A percentile compares a stretch with the other conserved stretches of the same genome.
phyloP scores from a whole-genome alignment of 441 rosid species.

The Erysimum pusillum region DNA sequence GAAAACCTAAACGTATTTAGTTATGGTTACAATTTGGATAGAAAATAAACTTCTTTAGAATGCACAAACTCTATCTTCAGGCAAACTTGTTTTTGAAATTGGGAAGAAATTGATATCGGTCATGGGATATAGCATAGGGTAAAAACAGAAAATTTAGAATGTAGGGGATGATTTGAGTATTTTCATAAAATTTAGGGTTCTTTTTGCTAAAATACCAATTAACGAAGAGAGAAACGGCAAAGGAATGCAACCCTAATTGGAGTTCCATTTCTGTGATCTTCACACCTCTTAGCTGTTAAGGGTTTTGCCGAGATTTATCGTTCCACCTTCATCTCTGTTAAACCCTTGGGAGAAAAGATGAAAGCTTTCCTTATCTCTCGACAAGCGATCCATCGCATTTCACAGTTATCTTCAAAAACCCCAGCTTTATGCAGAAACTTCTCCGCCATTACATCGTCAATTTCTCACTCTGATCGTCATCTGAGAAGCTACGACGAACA shows the following conservation, averaged over 20 bases:
- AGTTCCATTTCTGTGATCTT: constrained; percentile 36
- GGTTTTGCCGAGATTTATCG: constrained; percentile 40
- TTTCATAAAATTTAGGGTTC: constrained; percentile 1
- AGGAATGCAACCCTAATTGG: constrained; percentile 43
- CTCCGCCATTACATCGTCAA: constrained; percentile 45
- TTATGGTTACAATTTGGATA: not conserved
- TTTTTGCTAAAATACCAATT: not conserved
- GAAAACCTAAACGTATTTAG: too few species aligned
- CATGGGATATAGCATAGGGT: not conserved
- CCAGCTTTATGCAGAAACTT: constrained; percentile 41
- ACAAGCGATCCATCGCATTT: constrained; percentile 50
- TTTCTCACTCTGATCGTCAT: constrained; percentile 35
- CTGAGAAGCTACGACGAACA: constrained; percentile 29
- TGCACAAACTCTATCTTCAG: too few species aligned
- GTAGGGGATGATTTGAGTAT: not conserved
- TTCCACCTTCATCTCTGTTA: constrained; percentile 4
- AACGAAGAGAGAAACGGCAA: constrained; percentile 26
- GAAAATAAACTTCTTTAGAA: not conserved
- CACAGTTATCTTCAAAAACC: constrained; percentile 42
- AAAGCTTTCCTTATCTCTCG: constrained; percentile 56
- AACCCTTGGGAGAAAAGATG: constrained; percentile 39
- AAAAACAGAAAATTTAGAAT: not conserved
- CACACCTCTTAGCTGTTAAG: constrained; percentile 22
- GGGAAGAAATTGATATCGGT: not conserved
- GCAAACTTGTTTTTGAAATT: not conserved